Evolutionary conservation across 768 basidiomycete genomes (phyloP).

Genomic region (Fomitopsis serialis): DNA sequence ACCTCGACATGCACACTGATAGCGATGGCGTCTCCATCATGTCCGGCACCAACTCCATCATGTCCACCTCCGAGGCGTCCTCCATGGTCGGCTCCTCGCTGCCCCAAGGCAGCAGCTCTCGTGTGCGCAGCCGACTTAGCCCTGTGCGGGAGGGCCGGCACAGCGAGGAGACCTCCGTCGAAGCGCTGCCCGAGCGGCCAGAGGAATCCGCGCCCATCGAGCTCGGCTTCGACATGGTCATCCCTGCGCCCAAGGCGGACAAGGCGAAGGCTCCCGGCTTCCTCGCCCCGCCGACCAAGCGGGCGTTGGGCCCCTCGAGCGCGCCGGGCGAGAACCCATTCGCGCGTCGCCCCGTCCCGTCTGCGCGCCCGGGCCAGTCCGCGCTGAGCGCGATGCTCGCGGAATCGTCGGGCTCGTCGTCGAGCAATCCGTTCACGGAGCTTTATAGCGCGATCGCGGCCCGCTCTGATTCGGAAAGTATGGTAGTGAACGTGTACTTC

Average conservation of each 20-base stretch:
- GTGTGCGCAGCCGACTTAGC: slow-evolving; percentile 19
- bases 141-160: slow-evolving; percentile 41
- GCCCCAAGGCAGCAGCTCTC: slow-evolving; percentile 34
- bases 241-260: slow-evolving; percentile 24
- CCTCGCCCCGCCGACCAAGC: not conserved
- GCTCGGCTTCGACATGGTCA: slow-evolving; percentile 52
- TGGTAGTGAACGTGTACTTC: slow-evolving; percentile 77
- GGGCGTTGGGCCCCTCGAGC: slow-evolving; percentile 5
- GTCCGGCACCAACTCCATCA: slow-evolving; percentile 43
- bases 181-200: slow-evolving; percentile 19
- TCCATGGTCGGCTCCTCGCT: slow-evolving; percentile 48
- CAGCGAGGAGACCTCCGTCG: slow-evolving; percentile 24
- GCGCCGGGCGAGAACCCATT: slow-evolving; percentile 33
- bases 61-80: slow-evolving; percentile 47
- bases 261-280: not conserved
- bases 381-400: slow-evolving; percentile 73
- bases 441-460: slow-evolving; percentile 84
- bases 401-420: slow-evolving; percentile 47
- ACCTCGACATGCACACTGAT: slow-evolving; percentile 45
- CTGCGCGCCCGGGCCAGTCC: slow-evolving; percentile 45
- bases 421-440: slow-evolving; percentile 83
- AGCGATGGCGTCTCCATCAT: slow-evolving; percentile 58
- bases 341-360: slow-evolving; percentile 42
- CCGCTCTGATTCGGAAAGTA: slow-evolving; percentile 51
- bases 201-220: slow-evolving; percentile 26